Base-by-base conservation (phyloP, 768 basidiomycete species). In the Melanogaster broomeanus region DNA sequence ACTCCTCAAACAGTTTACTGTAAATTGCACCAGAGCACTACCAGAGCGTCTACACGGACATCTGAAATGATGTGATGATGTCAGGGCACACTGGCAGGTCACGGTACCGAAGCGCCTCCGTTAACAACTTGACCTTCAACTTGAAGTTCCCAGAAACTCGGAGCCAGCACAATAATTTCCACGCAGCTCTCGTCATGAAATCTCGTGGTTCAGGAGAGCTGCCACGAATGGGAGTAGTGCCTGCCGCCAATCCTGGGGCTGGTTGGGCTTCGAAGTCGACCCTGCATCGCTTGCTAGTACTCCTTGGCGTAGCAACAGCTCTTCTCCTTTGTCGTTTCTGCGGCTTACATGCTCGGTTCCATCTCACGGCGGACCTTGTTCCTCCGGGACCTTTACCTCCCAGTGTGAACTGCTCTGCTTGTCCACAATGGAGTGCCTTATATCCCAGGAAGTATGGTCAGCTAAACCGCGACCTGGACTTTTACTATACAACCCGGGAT, bases 361-460 rank as follows among this genome's bases (percentile, higher is more conserved):
- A 8, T 11, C 21, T 12, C 6, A 13, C 25, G 8, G 8, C 25
- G 25, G 25, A 8, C 4, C 25, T 24, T 41, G 35, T 8, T 12
- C 22, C 45, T 21, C 11, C 47, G 2, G 49, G 37, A 11, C 22
- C 37, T 4, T 21, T 51, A 21, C 12, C 53, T 13, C 53, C 49
- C 15, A 21, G 8, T 34, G 42, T 44, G 8, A 51, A 54, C 37
- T 54, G 49, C 19, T 38, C 16, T 7, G 3, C 45, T 18, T 75
- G 74, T 41, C 65, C 63, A 2, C 74, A 76, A 43, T 65, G 55
- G 22, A 43, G 58, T 4, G 51, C 61, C 3, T 27, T 72, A 13
- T 52, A 61, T 8, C 74, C 73, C 0, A 35, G 45, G 7, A 61
- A 62, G 41, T 54, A 74, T 35, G 60, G 33, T 1, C 51, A 53